Base-by-base conservation (phyloP, 805 yeast genomes). In the Cyberlindnera xylosilytica region DNA sequence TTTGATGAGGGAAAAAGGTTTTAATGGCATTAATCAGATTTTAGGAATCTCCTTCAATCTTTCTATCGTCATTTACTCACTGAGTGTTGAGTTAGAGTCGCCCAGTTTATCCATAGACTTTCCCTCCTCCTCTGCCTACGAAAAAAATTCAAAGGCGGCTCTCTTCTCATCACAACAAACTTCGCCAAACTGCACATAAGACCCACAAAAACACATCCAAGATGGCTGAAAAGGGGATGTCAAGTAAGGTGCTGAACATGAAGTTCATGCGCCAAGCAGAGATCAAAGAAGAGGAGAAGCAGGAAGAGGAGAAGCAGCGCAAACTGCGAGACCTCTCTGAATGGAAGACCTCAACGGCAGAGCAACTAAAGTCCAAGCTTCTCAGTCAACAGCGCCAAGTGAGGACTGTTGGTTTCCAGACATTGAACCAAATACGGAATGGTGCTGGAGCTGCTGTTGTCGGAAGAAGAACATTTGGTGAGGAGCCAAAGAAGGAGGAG, bases 161-260 rank as follows among this genome's bases (percentile, higher is more conserved):
- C 29, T 26, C 8, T 13, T 6, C n/a, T 9, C 10, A 26, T 6
- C 10, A 9, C 15, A 8, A 8, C 6, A 12, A 10, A 26, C 11
- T n/a, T n/a, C n/a, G n/a, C n/a, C n/a, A n/a, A n/a, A 26, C n/a
- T 9, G 15, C 29, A 26, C 29, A 13, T 6, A 5, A 26, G 12
- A 26, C n/a, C n/a, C 15, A 26, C 29, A 8, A 26, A 26, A 8
- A 26, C 10, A 26, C n/a, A 9, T 9, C 12, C 29, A 26, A 26
- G n/a, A 44, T 36, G 44, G 38, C 34, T n/a, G 45, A 39, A 20
- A 47, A 45, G 20, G 48, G 49, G 7, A 49, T 79, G 44, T 83
- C 93, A 20, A 76, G 78, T 54, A 74, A 88, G 54, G 86, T 87
- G 54, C 69, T 83, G 79, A 83, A 82, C 74, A 87, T 87, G 96